These are phyloP conservation scores for Solanum tacnaense DNA, from an alignment of 257 asterid genomes.

Conservation along the genomic window DNA sequence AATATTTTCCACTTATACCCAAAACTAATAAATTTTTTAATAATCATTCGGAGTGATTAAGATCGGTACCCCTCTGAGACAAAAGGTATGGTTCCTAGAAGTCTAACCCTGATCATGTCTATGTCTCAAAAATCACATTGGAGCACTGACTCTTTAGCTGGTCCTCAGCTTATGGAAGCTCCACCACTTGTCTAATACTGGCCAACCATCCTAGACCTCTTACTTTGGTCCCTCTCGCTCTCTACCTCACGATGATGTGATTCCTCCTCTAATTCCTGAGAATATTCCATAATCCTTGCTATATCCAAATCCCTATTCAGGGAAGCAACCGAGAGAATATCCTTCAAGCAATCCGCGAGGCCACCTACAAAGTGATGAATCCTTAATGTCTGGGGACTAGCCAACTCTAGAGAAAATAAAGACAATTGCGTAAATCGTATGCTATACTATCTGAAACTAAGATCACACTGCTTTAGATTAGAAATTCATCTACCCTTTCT, in stretches of 20 bases:
- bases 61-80: not conserved
- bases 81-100: not conserved
- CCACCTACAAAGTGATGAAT: not conserved
- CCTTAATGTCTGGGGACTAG: not conserved
- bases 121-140: not conserved
- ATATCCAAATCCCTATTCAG: not conserved
- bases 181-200: not conserved
- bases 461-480: no score
- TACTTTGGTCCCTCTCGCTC: not conserved
- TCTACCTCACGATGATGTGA: no score
- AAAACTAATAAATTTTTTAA: not conserved
- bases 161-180: not conserved
- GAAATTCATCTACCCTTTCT: not conserved
- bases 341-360: not conserved
- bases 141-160: not conserved
- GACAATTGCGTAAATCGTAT: no score
- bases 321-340: not conserved
- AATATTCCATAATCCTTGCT: not conserved
- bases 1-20: not conserved
- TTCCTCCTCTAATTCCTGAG: not conserved
- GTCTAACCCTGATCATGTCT: not conserved
- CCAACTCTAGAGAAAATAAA: no score
- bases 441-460: not conserved
- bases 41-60: not conserved
- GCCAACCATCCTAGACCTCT: not conserved